These are phyloP conservation scores for Lagenaria siceraria DNA, from an alignment of 306 rosid species.

Conservation along the genomic window DNA sequence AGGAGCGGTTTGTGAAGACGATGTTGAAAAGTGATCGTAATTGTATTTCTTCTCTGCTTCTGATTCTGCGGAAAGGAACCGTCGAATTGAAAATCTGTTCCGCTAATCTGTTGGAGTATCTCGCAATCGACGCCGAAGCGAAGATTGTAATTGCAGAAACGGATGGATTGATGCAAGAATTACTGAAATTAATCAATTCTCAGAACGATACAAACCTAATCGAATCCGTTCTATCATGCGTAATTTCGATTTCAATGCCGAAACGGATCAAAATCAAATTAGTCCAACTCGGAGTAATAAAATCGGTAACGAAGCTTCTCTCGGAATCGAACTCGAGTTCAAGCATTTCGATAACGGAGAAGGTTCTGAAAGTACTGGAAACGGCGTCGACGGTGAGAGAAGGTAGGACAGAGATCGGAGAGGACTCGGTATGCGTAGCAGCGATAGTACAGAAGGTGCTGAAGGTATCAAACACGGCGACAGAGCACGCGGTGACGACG, in stretches of 20 bases:
- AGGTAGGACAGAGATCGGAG: constrained; percentile 60
- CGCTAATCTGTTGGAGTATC: constrained; percentile 32
- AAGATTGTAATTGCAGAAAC: constrained; percentile 50
- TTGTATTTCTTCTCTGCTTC: constrained; percentile 39
- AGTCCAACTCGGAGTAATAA: constrained; percentile 43
- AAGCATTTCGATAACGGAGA: constrained; percentile 36
- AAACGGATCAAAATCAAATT: constrained; percentile 35
- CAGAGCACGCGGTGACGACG: constrained; percentile 76
- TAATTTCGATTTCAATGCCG: constrained; percentile 43
- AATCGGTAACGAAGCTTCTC: constrained; percentile 24
- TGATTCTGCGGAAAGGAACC: constrained; percentile 38
- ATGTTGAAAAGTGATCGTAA: constrained; percentile 26
- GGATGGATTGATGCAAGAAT: constrained; percentile 37
- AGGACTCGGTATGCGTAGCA: constrained; percentile 35
- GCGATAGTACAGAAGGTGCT: constrained; percentile 51
- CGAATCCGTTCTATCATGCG: constrained; percentile 43
- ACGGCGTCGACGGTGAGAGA: constrained; percentile 61
- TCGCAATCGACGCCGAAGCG: constrained; percentile 43
- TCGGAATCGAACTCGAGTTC: constrained; percentile 25
- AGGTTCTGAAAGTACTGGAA: constrained; percentile 53
- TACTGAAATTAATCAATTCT: constrained; percentile 33
- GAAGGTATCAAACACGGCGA: constrained; percentile 56
- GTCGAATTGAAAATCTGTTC: constrained; percentile 33
- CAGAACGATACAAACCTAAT: constrained; percentile 34
- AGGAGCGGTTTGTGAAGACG: constrained; percentile 18